Evolutionary conservation across 140 eudicot genomes (phyloP), one percentile per base, ranked within the genome.

Genomic region (Ambrosia hybrid): DNA sequence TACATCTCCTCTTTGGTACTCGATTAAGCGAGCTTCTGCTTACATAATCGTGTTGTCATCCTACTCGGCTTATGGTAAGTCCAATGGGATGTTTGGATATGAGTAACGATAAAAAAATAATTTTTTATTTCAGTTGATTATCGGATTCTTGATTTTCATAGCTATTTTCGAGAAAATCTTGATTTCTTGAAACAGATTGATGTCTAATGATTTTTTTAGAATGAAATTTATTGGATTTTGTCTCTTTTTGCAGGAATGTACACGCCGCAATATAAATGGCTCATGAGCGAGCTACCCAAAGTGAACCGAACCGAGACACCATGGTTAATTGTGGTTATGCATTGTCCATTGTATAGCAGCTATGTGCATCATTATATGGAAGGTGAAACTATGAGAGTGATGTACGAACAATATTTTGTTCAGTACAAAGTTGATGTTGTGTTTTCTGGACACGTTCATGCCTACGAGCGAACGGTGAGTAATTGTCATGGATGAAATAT

Each of bases 371-470:
- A 90, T 77, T 93, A 80, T 64, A 93, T 93, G 98, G 98, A 93
- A 82, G 98, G 97, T 13, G 98, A 93, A 85, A 82, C 91, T 4
- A 93, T 93, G 98, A 83, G 98, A 73, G 98, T 93, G 17, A 74
- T 87, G 78, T 90, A 85, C 10, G 98, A 93, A 71, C 57, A 85
- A 5, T 90, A 70, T 79, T 84, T 88, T 51, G 98, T 93, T 65
- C 26, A 86, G 71, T 86, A 93, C 81, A 86, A 90, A 66, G 97
- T 90, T 26, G 98, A 93, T 57, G 94, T 86, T 15, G 90, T 93
- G 57, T 90, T 93, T 80, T 85, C 98, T 21, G 98, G 98, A 60
- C 98, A 93, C 45, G 98, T 93, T 41, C 98, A 93, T 71, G 97
- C 98, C 11, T 93, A 93, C 5, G 98, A 93, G 75, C 82, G 97